Conservation (phyloP, 2,329 filamentous ascomycete species). For the Ophiocordyceps robertsii region DNA sequence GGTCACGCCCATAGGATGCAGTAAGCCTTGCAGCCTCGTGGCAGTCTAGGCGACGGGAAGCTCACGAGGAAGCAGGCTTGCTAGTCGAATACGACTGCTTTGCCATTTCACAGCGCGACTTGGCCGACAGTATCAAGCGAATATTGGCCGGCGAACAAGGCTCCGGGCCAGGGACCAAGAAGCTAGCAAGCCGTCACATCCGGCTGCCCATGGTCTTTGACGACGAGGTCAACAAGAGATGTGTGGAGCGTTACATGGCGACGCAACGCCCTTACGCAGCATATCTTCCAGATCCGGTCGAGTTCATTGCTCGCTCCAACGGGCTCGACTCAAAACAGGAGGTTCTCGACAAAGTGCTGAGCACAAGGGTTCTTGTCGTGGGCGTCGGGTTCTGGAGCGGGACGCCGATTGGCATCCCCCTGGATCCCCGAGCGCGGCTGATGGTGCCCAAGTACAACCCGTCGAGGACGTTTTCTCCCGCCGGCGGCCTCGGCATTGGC, state of each 20-base stretch:
- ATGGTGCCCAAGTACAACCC: constrained; percentile 15
- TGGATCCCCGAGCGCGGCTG: constrained; percentile 8
- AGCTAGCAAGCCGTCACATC: constrained; percentile 1
- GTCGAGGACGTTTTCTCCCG: not conserved
- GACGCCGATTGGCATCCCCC: constrained; percentile 12
- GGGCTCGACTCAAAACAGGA: constrained; percentile 16
- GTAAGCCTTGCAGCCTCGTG: not conserved
- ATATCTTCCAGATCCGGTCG: constrained; percentile 46
- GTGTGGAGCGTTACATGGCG: constrained; percentile 37
- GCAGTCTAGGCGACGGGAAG: not conserved
- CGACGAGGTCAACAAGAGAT: not conserved
- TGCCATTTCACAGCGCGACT: not conserved
- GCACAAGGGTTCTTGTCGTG: constrained; percentile 16
- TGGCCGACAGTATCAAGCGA: not conserved
- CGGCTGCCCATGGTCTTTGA: constrained; percentile 2
- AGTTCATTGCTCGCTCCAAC: constrained; percentile 29
- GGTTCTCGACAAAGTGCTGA: constrained; percentile 18
- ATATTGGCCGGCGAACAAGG: not conserved
- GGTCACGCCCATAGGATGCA: constrained; percentile 1
- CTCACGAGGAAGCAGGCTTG: not conserved
- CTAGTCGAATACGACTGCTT: constrained; percentile 2
- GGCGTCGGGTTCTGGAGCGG: constrained; percentile 14
- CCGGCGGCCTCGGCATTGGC: constrained; percentile 1
- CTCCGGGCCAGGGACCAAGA: not conserved
- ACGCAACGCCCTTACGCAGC: constrained; percentile 44